Percentiles rank a stretch among this genome's conserved stretches.
These are phyloP conservation scores for Candolleomyces eurysporus DNA, from an alignment of 768 basidiomycete genomes.

Conservation along the genomic window DNA sequence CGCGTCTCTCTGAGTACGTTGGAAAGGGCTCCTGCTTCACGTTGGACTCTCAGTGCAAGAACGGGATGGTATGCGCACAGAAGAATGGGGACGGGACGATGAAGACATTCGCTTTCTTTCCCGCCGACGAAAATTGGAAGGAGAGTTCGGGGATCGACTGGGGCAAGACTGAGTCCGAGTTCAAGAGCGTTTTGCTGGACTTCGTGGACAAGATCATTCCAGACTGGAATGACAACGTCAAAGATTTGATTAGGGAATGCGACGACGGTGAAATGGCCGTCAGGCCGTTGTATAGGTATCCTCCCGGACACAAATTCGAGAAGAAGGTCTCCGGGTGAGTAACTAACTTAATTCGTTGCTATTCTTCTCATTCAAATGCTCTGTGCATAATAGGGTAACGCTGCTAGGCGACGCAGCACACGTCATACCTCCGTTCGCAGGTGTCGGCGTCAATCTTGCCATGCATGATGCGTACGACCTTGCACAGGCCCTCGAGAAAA, in stretches of 20 bases:
- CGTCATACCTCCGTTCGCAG: constrained; percentile 25
- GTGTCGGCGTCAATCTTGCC: constrained; percentile 23
- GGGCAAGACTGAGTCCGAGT: not conserved
- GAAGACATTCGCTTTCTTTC: not conserved
- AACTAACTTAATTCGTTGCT: not conserved
- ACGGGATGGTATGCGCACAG: constrained; percentile 27
- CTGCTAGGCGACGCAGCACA: constrained; percentile 25
- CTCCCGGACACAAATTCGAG: not conserved
- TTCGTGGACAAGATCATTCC: not conserved
- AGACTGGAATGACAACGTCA: not conserved
- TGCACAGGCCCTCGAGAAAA: constrained; percentile 5
- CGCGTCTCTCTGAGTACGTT: constrained; percentile 22
- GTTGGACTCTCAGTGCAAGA: constrained; percentile 13
- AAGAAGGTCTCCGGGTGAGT: not conserved
- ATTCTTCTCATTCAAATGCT: not conserved
- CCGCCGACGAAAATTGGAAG: not conserved
- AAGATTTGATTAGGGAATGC: not conserved
- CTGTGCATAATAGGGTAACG: constrained; percentile 11
- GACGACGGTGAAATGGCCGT: not conserved
- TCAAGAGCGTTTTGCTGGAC: not conserved
- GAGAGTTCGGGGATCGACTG: not conserved
- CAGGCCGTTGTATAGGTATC: not conserved
- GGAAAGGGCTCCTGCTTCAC: constrained; percentile 27
- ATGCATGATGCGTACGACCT: constrained; percentile 22
- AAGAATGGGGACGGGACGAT: constrained; percentile 19